phyloP scores from a whole-genome alignment of 495 filamentous ascomycete genomes.

The Poronia punctata region DNA sequence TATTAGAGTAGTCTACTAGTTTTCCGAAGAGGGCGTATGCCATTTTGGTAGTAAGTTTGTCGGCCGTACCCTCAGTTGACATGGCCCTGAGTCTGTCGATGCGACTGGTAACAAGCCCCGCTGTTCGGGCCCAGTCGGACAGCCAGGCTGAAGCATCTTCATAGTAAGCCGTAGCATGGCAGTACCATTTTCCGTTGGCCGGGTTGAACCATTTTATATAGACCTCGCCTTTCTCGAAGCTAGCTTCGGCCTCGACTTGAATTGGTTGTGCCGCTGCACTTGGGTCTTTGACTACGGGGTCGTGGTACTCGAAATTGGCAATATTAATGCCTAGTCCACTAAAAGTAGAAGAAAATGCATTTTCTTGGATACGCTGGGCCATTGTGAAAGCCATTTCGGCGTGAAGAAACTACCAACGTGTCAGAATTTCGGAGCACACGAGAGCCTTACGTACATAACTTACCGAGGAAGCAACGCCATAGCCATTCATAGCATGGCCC shows the following conservation, averaged over 20 bases:
- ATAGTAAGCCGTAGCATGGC: conserved; percentile 24
- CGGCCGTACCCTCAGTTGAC: conserved; percentile 30
- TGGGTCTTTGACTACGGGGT: too few relatives aligned
- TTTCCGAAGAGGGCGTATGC: conserved; percentile 58
- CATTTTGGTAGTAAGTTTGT: conserved; percentile 47
- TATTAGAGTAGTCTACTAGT: conserved; percentile 48
- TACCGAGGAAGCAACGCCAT: conserved; percentile 17
- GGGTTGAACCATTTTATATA: conserved; percentile 20
- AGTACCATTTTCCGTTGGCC: conserved; percentile 31
- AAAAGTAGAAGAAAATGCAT: conserved; percentile 32
- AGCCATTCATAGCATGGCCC: conserved; percentile 57
- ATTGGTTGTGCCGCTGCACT: too few relatives aligned
- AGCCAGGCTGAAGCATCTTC: conserved; percentile 25
- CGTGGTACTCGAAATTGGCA: too few relatives aligned
- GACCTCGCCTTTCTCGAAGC: conserved; percentile 48
- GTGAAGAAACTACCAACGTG: conserved; percentile 48
- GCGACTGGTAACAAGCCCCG: conserved; percentile 34
- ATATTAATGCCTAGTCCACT: conserved; percentile 31
- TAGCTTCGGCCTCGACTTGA: too few relatives aligned
- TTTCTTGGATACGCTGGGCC: conserved; percentile 46
- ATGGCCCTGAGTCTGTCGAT: conserved; percentile 32
- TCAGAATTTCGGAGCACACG: too few relatives aligned
- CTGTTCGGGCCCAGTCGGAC: conserved; percentile 33
- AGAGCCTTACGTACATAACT: not conserved
- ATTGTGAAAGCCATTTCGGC: conserved; percentile 61